Base-by-base conservation (phyloP, 352 stramenopile genomes). In the Globisporangium paddicum region DNA sequence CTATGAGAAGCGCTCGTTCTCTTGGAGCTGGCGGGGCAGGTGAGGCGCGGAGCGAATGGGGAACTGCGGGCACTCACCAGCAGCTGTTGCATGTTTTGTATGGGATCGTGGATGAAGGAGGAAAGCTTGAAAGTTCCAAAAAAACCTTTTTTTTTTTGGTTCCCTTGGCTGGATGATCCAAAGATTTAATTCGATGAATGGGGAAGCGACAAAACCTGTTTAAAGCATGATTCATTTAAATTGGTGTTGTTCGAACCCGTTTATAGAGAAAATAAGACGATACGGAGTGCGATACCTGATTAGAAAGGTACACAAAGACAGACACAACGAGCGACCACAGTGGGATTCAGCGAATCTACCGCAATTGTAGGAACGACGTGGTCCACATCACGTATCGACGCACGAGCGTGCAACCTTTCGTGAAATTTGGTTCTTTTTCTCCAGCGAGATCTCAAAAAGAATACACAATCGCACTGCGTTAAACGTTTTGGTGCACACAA, bases 51-150 rank as follows among this genome's bases (percentile, higher is more conserved):
- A 35, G 45, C 23, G 50, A 56, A 56, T 56, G 23, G 23, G 23
- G 50, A 46, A 56, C 21, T 56, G 50, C 23, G 21, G 38, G 11
- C 37, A 19, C 37, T 19, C 37, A 42, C 37, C 19, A 14, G 47
- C 47, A 41, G 28, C 28, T 41, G 47, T 5, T 19, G 10, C 19
- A 11, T 42, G 26, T 34, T 37, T 25, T 37, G 46, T 52, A 52
- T 56, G 50, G 16, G 50, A 47, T 32, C 32, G 23, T 47, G 50
- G 40, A 37, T 34, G 2, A 9, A 38, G 28, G 26, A 54, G 9
- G 40, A 50, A 34, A 54, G 5, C 47, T 25, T 54, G 47, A 38
- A 54, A 54, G 47, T 54, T 54, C 47, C 28, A 41, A 21, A 52
- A 52, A 52, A 52, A 23, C 11, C 23, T 19, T 32, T 21, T 53